Percentiles rank a stretch among this genome's conserved stretches.
These are phyloP conservation scores for Leccinum pachyderme DNA, from an alignment of 1,284 basidiomycete genomes.

Conservation along the genomic window DNA sequence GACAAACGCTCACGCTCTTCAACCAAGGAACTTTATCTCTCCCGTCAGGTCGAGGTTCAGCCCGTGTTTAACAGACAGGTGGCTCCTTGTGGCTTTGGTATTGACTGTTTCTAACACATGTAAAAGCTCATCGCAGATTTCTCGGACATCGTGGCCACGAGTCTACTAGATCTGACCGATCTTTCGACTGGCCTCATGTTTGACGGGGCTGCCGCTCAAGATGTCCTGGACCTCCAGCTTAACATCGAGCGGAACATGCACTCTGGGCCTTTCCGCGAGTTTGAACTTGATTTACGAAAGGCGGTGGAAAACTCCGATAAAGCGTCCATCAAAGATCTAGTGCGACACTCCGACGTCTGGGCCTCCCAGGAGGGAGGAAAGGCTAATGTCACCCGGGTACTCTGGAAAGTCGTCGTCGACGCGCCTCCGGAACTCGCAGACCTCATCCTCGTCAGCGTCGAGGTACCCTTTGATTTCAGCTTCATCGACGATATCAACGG, in stretches of 20 bases:
- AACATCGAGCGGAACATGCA: slow-evolving; percentile 59
- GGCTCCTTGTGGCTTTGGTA: background rate
- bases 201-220: slow-evolving; percentile 57
- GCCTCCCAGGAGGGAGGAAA: slow-evolving; percentile 56
- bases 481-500: slow-evolving; percentile 98
- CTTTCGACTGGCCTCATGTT: slow-evolving; percentile 72
- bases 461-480: slow-evolving; percentile 77
- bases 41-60: slow-evolving; percentile 97
- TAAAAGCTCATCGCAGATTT: slow-evolving; percentile 86
- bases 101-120: slow-evolving; percentile 11
- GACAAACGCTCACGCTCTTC: slow-evolving; percentile 95
- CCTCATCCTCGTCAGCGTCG: slow-evolving; percentile 68
- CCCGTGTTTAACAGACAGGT: slow-evolving; percentile 97
- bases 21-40: slow-evolving; percentile 95
- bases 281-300: slow-evolving; percentile 83
- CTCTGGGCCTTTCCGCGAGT: slow-evolving; percentile 77
- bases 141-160: slow-evolving; percentile 92
- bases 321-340: slow-evolving; percentile 64
- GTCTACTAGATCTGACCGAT: slow-evolving; percentile 90
- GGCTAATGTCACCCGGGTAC: slow-evolving; percentile 75
- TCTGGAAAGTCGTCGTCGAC: slow-evolving; percentile 89
- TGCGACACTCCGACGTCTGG: slow-evolving; percentile 69
- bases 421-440: slow-evolving; percentile 73
- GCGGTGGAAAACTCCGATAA: slow-evolving; percentile 64
- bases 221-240: slow-evolving; percentile 71